phyloP scores from a whole-genome alignment of 805 yeast species.

The Candida sonorensis region DNA sequence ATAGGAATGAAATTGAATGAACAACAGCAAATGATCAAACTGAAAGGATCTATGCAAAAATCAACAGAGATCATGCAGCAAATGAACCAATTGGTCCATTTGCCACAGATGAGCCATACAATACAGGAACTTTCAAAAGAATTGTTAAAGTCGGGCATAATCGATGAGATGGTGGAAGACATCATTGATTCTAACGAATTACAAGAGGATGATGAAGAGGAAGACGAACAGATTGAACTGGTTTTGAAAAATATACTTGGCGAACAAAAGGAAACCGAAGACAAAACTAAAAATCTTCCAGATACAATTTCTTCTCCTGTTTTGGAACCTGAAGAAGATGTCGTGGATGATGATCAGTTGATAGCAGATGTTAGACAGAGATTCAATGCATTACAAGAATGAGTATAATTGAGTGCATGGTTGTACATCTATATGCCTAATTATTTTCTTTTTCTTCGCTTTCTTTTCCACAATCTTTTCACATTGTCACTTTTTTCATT shows the following conservation, averaged over 20 bases:
- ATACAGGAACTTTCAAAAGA: constrained; percentile 86
- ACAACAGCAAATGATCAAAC: constrained; percentile 77
- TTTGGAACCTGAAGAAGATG: constrained; percentile 27
- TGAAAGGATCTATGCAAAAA: constrained; percentile 74
- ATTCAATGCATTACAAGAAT: constrained; percentile 72
- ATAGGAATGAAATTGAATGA: constrained; percentile 87
- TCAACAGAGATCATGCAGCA: constrained; percentile 84
- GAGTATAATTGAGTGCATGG: too few relatives aligned
- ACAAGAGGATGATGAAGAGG: constrained; percentile 58
- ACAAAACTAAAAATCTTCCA: constrained; percentile 18
- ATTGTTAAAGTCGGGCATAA: constrained; percentile 76
- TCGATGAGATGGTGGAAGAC: constrained; percentile 94
- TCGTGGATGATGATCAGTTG: constrained; percentile 66
- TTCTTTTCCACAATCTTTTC: too few relatives aligned
- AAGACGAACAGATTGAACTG: constrained; percentile 54
- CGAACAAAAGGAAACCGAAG: constrained; percentile 33
- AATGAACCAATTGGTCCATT: constrained; percentile 66
- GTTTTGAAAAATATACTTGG: constrained; percentile 42
- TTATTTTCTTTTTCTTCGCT: too few relatives aligned
- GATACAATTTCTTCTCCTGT: constrained; percentile 13
- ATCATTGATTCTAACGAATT: constrained; percentile 64
- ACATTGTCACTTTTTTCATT: too few relatives aligned
- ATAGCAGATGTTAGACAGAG: constrained; percentile 86
- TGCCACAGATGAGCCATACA: constrained; percentile 75
- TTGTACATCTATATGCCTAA: too few relatives aligned